Percentiles rank a stretch among this genome's conserved stretches.
These are phyloP conservation scores for Pseudocercospora vitis DNA, from an alignment of 2,329 filamentous ascomycete species.

Conservation along the genomic window DNA sequence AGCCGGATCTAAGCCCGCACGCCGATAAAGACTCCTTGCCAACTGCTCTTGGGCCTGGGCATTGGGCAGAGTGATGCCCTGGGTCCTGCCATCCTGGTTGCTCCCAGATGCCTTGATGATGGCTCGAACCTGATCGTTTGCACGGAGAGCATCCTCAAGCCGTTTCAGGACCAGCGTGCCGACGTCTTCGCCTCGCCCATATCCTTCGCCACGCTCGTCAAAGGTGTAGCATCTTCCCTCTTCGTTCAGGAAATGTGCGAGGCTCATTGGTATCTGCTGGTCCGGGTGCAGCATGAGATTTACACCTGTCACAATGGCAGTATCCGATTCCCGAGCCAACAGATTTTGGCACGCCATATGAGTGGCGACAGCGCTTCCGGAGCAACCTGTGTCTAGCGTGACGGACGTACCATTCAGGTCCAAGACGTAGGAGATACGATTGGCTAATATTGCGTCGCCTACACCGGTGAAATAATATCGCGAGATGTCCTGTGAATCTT, in stretches of 20 bases:
- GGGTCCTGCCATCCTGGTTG: slow-evolving; percentile 39
- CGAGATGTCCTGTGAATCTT: too few species aligned
- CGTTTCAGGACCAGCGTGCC: slow-evolving; percentile 5
- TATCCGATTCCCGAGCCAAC: slow-evolving; percentile 24
- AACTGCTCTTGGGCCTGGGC: slow-evolving; percentile 15
- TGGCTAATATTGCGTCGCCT: slow-evolving; percentile 18
- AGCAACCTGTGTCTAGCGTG: slow-evolving; percentile 21
- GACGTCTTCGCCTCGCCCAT: slow-evolving; percentile 7
- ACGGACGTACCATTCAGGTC: slow-evolving; percentile 19
- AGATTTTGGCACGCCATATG: slow-evolving; percentile 35
- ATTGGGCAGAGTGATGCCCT: slow-evolving; percentile 36
- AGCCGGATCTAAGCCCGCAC: neutral
- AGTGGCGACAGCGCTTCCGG: slow-evolving; percentile 31
- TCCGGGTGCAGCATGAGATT: neutral
- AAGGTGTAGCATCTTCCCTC: neutral
- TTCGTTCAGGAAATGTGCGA: neutral
- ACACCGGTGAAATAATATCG: neutral
- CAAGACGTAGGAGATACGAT: slow-evolving; percentile 26
- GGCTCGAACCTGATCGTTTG: slow-evolving; percentile 31
- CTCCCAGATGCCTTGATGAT: slow-evolving; percentile 38
- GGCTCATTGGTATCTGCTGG: neutral
- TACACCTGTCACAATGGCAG: neutral
- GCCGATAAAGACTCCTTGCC: neutral
- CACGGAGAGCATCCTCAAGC: slow-evolving; percentile 6
- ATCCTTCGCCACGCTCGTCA: slow-evolving; percentile 38